Evolutionary conservation across 352 stramenopile species (phyloP), one percentile per base, ranked within the genome.

Genomic region (Phytophthora brassicae): DNA sequence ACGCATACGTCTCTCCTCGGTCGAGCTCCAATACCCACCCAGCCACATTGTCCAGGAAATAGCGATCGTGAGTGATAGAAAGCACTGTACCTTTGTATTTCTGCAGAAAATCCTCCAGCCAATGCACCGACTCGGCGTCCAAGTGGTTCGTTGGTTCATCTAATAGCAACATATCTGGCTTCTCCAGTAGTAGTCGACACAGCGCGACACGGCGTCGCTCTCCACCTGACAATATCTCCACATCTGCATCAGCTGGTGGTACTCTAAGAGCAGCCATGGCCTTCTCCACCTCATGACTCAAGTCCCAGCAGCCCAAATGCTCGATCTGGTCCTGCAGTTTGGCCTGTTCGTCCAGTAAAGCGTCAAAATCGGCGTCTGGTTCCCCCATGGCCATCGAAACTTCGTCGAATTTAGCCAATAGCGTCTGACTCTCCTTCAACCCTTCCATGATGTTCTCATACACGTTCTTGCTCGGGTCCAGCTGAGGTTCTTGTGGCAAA

Each of bases 91-190:
- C 95, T 43, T 89, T 88, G 74, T 98, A 99, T 48, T 90, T 81
- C 55, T 93, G 88, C 56, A 99, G 79, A 68, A 98, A 99, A n/a
- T 92, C 72, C 71, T 99, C 96, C 22, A 99, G 84, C 97, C 97
- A 99, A 26, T 79, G 75, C 64, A 99, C 97, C 16, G 83, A 97
- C 72, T 99, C 94, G 13, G 94, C 92, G 76, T 99, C 97, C 64
- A 99, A 84, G 74, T 99, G 97, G 84, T 99, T 99, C 13, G 91
- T 98, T 16, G 97, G 97, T 66, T 99, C 97, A 65, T 99, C 97
- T 44, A 99, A 74, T 42, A 99, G 76, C 50, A 99, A 75, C 60
- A 99, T 89, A 51, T 98, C 95, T 6, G 97, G 97, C 64, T 99
- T 93, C 62, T 97, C 97, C 2, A 99, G 74, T 43, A 99, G 71